These are phyloP conservation scores for Aegle marmelos DNA, from an alignment of 345 rosid genomes.

Conservation along the genomic window DNA sequence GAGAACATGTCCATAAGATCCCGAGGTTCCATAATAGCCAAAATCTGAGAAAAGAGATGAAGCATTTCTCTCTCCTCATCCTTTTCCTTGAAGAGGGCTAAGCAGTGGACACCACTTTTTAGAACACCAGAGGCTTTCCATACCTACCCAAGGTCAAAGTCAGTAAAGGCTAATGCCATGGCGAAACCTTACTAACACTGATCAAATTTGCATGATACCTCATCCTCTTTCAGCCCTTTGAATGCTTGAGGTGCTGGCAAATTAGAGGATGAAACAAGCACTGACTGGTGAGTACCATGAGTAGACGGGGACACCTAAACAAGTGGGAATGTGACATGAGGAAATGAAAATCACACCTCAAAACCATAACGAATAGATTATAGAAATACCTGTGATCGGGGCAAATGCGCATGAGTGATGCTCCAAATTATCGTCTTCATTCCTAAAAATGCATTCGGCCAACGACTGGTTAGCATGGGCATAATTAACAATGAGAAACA, in stretches of 20 bases:
- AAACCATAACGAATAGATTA: conserved; percentile 2
- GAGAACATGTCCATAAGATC: conserved; percentile 99
- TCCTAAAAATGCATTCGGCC: conserved; percentile 47
- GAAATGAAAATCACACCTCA: not conserved
- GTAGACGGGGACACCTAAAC: conserved; percentile 51
- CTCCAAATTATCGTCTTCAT: conserved; percentile 99
- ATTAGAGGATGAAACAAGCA: conserved; percentile 59
- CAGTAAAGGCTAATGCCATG: conserved; percentile 21
- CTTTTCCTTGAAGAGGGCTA: conserved; percentile 96
- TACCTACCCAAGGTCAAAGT: conserved; percentile 50
- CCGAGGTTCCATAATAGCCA: conserved; percentile 95
- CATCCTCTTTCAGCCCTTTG: conserved; percentile 98
- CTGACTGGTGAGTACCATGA: conserved; percentile 68
- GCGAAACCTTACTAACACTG: conserved; percentile 5
- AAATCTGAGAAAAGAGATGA: conserved; percentile 81
- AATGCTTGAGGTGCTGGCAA: conserved; percentile 67
- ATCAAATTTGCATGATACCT: conserved; percentile 47
- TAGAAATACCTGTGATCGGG: conserved; percentile 78
- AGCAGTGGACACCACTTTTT: conserved; percentile 95
- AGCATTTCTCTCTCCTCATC: conserved; percentile 98
- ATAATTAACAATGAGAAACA: conserved; percentile 4
- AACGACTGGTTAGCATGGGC: conserved; percentile 2
- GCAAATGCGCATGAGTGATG: conserved; percentile 95
- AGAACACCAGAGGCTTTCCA: conserved; percentile 98
- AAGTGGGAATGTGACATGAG: conserved; percentile 23